Percentiles rank a stretch among this genome's conserved stretches.
Conservation (phyloP, 2,329 filamentous ascomycete genomes). For the Coniochaeta sp. region DNA sequence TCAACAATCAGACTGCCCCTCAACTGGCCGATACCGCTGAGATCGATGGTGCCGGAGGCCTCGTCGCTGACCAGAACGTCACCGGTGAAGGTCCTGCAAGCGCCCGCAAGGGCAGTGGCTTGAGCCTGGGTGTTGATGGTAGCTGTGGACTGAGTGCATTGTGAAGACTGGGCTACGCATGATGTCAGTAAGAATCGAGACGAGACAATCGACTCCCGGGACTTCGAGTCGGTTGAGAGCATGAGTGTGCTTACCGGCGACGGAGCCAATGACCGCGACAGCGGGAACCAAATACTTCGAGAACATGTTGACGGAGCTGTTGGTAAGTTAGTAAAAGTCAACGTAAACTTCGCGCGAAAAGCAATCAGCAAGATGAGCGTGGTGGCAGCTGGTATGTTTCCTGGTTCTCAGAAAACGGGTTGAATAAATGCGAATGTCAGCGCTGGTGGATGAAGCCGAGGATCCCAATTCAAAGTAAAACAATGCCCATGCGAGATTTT, state of each 20-base stretch:
- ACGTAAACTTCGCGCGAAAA: neutral
- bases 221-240: neutral
- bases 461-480: too few species aligned
- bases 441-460: too few species aligned
- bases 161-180: constrained; percentile 12
- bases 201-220: too few species aligned
- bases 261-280: constrained; percentile 30
- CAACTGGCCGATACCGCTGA: constrained; percentile 54
- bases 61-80: constrained; percentile 56
- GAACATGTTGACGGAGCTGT: constrained; percentile 31
- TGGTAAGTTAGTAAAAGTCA: constrained; percentile 9
- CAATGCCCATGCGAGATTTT: too few species aligned
- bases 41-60: constrained; percentile 48
- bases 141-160: constrained; percentile 27
- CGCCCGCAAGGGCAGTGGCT: constrained; percentile 44
- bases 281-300: constrained; percentile 33
- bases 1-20: constrained; percentile 49
- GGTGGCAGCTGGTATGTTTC: neutral
- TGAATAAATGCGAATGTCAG: too few species aligned
- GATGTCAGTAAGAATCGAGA: too few species aligned
- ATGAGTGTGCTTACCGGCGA: constrained; percentile 27
- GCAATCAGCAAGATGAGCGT: neutral
- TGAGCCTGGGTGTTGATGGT: constrained; percentile 60
- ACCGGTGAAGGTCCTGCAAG: constrained; percentile 63
- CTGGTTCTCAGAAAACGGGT: neutral